phyloP scores from a whole-genome alignment of 306 rosid species.

The Quillaja saponaria region DNA sequence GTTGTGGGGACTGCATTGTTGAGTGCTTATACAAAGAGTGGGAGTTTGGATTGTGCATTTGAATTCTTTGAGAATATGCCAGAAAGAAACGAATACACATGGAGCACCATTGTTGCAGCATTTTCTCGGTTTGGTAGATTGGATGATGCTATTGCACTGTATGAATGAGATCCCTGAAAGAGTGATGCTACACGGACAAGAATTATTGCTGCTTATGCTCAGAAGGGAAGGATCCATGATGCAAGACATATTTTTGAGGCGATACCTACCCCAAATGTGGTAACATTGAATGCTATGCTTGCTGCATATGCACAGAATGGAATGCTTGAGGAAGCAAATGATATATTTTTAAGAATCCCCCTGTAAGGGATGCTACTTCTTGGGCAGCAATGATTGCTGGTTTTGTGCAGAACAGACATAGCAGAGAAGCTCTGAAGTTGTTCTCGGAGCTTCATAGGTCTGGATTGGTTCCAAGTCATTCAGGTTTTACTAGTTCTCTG shows the following conservation, averaged over 20 bases:
- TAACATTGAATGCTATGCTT: constrained; percentile 42
- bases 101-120: constrained; percentile 35
- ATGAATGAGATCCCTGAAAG: constrained; percentile 32
- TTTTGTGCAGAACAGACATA: constrained; percentile 38
- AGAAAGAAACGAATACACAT: constrained; percentile 36
- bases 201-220: constrained; percentile 39
- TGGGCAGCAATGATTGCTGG: constrained; percentile 41
- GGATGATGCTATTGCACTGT: constrained; percentile 24
- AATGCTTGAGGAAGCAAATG: constrained; percentile 44
- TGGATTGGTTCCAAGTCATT: constrained; percentile 32
- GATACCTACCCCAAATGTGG: constrained; percentile 36
- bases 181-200: constrained; percentile 27
- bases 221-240: constrained; percentile 28
- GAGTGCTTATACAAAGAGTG: constrained; percentile 33
- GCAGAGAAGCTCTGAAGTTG: constrained; percentile 33
- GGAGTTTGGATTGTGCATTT: constrained; percentile 32
- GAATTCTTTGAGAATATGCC: constrained; percentile 34
- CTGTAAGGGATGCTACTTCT: constrained; percentile 31
- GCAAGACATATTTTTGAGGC: constrained; percentile 34
- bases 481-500: constrained; percentile 40
- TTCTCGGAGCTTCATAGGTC: constrained; percentile 39
- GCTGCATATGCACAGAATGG: constrained; percentile 43
- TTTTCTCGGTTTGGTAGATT: constrained; percentile 30
- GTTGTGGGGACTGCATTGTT: constrained; percentile 33
- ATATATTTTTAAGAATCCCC: constrained; percentile 29